Conservation (phyloP, 106 monocot genomes). For the Apostasia ramifera region DNA sequence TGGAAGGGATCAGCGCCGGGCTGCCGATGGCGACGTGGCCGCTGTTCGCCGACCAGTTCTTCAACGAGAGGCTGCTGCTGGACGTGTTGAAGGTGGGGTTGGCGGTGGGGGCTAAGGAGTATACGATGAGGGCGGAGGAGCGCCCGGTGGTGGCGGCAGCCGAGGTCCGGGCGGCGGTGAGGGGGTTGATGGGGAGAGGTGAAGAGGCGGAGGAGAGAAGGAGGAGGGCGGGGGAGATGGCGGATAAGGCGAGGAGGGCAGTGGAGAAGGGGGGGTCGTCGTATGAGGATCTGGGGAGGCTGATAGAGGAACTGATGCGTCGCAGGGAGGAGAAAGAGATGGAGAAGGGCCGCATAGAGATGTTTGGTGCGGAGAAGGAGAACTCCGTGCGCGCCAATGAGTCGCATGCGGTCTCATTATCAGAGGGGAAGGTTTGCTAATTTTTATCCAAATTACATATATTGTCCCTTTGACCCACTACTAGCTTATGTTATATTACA, state of each 20-base stretch:
- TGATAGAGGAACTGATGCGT: conserved; percentile 9
- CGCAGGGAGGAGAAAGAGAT: too few relatives aligned
- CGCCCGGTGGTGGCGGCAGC: neutral
- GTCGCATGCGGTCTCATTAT: too few relatives aligned
- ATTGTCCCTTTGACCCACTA: too few relatives aligned
- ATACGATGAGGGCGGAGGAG: neutral
- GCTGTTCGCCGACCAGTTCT: conserved; percentile 8
- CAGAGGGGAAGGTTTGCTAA: too few relatives aligned
- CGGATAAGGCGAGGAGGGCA: neutral
- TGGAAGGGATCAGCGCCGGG: conserved; percentile 20
- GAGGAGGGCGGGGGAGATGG: conserved; percentile 10
- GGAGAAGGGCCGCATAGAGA: too few relatives aligned
- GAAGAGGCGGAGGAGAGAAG: conserved; percentile 8
- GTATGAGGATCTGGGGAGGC: neutral
- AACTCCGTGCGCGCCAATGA: too few relatives aligned
- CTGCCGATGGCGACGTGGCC: conserved; percentile 14
- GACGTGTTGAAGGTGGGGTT: conserved; percentile 15
- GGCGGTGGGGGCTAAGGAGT: conserved; percentile 5
- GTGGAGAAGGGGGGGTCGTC: conserved; percentile 5
- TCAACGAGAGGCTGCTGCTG: conserved; percentile 8
- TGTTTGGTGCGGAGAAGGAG: too few relatives aligned
- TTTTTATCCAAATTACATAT: too few relatives aligned
- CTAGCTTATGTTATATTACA: too few relatives aligned
- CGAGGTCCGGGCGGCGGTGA: neutral
- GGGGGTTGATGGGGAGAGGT: neutral